Evolutionary conservation across 164 flowering plant genomes (phyloP), one percentile per base, ranked within the genome.

Genomic region (Chimonanthus praecox): DNA sequence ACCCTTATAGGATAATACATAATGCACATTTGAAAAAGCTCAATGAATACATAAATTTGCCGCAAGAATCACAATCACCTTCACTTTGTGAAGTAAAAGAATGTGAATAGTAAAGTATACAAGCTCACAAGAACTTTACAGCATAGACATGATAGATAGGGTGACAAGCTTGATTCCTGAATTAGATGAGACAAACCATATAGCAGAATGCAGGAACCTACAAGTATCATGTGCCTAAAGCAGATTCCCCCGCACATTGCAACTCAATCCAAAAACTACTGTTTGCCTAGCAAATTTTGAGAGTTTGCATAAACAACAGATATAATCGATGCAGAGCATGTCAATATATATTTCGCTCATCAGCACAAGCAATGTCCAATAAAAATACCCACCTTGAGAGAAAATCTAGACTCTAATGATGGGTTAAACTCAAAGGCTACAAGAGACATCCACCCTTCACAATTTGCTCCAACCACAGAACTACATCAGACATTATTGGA

Each of bases 401-500:
- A 45, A 21, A 15, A 54, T 0, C 68, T n/a, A 8, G 47, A 21
- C 13, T 18, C 60, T 64, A 11, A 47, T 18, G 21, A 33, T 4
- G 43, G 21, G 15, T 72, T 58, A 4, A 64, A 63, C 8, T 69
- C 61, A 13, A 62, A 3, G 21, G 46, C 79, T 84, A 88, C 58
- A 82, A 79, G 47, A 81, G 76, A 81, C 84, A 73, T 50, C 91
- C 92, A 58, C 87, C 87, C 74, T 80, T 88, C 72, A 86, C 83
- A 62, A 85, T 79, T 73, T 88, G 90, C 76, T 91, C 97, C 81
- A 90, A 80, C 74, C 77, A 82, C 68, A 67, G 46, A 10, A 83
- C 90, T 16, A 94, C n/a, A 20, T 83, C 87, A 0, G 94, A 85
- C 83, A 92, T 90, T 9, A 68, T 69, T 10, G 95, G 97, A 45